Percentiles rank a stretch among this genome's conserved stretches.
phyloP scores from a whole-genome alignment of 495 filamentous ascomycete species.

The Daldinia vernicosa region DNA sequence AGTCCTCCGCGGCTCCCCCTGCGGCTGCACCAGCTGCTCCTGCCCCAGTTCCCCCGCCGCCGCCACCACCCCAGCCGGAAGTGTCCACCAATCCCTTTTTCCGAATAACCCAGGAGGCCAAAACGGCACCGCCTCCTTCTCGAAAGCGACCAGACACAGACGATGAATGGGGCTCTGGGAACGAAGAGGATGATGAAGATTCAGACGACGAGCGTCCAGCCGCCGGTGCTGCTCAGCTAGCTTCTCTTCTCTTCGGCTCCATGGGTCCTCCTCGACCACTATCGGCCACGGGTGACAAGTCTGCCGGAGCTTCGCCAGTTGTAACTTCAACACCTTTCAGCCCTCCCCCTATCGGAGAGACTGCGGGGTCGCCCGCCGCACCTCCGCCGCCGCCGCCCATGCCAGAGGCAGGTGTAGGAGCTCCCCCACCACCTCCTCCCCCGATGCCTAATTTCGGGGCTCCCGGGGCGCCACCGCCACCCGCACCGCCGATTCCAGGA shows the following conservation, averaged over 20 bases:
- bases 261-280: constrained; percentile 95
- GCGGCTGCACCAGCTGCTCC: constrained; percentile 54
- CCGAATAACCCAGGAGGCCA: constrained; percentile 72
- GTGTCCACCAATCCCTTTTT: constrained; percentile 96
- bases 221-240: constrained; percentile 87
- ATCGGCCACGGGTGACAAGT: constrained; percentile 79
- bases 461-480: constrained; percentile 54
- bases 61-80: constrained; percentile 56
- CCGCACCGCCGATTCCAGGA: constrained; percentile 62
- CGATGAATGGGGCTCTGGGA: constrained; percentile 90
- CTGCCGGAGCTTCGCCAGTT: constrained; percentile 56
- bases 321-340: constrained; percentile 50
- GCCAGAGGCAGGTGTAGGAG: constrained; percentile 42
- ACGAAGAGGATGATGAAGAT: constrained; percentile 76
- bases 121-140: constrained; percentile 47
- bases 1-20: constrained; percentile 56
- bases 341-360: constrained; percentile 46
- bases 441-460: constrained; percentile 50
- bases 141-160: constrained; percentile 60
- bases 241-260: constrained; percentile 92
- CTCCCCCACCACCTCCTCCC: constrained; percentile 53
- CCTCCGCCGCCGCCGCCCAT: constrained; percentile 56
- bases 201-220: constrained; percentile 75
- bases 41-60: constrained; percentile 51
- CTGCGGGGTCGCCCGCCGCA: constrained; percentile 30